Conservation (phyloP, 2,329 filamentous ascomycete species). For the Juglanconis sp. region DNA sequence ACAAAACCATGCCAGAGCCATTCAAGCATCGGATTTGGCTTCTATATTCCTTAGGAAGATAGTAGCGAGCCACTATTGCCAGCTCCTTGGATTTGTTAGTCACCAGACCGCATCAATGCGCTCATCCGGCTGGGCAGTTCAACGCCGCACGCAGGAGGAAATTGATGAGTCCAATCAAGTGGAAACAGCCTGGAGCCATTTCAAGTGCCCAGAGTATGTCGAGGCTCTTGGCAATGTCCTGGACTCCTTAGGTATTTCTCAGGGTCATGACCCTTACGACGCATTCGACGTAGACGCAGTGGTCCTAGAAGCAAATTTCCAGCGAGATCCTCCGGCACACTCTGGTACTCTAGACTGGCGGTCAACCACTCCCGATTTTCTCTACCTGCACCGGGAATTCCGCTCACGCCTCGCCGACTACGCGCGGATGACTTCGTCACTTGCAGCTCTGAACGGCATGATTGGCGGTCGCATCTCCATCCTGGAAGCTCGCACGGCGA, state of each 20-base stretch:
- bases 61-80: constrained; percentile 12
- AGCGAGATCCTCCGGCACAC: not conserved
- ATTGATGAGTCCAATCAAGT: constrained; percentile 11
- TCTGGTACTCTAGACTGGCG: not conserved
- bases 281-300: not conserved
- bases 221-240: constrained; percentile 5
- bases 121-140: constrained; percentile 9
- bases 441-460: constrained; percentile 23
- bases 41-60: constrained; percentile 3
- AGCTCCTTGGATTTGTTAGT: constrained; percentile 10
- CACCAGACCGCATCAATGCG: constrained; percentile 13
- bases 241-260: constrained; percentile 3
- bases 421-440: constrained; percentile 14
- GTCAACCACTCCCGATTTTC: not conserved
- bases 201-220: constrained; percentile 14
- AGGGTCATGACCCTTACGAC: constrained; percentile 4
- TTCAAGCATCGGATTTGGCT: not conserved
- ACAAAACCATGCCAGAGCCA: not conserved
- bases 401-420: constrained; percentile 10
- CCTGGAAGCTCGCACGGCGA: constrained; percentile 11
- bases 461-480: constrained; percentile 12
- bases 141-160: constrained; percentile 2
- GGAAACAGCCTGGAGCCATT: constrained; percentile 12
- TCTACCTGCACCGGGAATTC: constrained; percentile 11
- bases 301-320: not conserved